Evolutionary conservation across 805 yeast species (phyloP).

Genomic region (Nakazawaea siamensis): DNA sequence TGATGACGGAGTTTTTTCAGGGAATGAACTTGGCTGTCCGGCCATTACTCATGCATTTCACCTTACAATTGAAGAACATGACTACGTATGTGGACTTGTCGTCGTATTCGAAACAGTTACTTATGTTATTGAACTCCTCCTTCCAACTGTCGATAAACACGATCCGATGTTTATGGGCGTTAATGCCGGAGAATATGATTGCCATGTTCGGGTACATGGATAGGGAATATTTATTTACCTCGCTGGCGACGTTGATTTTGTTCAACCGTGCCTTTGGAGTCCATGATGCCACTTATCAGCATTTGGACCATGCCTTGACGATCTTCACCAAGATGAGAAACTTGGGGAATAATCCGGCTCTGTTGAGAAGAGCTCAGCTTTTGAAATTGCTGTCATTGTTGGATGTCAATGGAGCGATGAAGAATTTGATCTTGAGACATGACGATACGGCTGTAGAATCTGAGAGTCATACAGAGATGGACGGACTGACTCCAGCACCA

Average conservation of each 20-base stretch:
- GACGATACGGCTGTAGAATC: slow-evolving; percentile 30
- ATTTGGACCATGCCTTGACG: slow-evolving; percentile 62
- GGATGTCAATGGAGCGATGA: slow-evolving; percentile 63
- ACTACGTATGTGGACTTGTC: slow-evolving; percentile 49
- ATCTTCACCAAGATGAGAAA: slow-evolving; percentile 71
- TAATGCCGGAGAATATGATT: slow-evolving; percentile 72
- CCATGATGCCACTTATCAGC: slow-evolving; percentile 64
- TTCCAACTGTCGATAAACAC: slow-evolving; percentile 77
- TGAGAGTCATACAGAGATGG: neutral
- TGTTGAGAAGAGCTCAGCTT: slow-evolving; percentile 62
- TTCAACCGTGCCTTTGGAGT: slow-evolving; percentile 79
- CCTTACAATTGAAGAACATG: slow-evolving; percentile 47
- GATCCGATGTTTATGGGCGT: slow-evolving; percentile 63
- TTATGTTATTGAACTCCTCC: slow-evolving; percentile 66
- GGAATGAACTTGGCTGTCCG: slow-evolving; percentile 75
- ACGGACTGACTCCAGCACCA: neutral
- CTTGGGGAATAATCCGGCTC: slow-evolving; percentile 76
- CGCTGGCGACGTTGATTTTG: slow-evolving; percentile 64
- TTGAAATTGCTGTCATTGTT: slow-evolving; percentile 55
- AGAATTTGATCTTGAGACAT: slow-evolving; percentile 46
- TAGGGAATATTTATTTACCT: slow-evolving; percentile 70
- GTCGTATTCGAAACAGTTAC: slow-evolving; percentile 56
- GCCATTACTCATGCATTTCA: slow-evolving; percentile 70
- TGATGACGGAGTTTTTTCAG: slow-evolving; percentile 78
- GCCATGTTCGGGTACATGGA: slow-evolving; percentile 86